Percentiles rank a stretch among this genome's conserved stretches.
These are phyloP conservation scores for Keqinozyma sinolaborantium DNA, from an alignment of 1,139 yeast genomes.

Conservation along the genomic window DNA sequence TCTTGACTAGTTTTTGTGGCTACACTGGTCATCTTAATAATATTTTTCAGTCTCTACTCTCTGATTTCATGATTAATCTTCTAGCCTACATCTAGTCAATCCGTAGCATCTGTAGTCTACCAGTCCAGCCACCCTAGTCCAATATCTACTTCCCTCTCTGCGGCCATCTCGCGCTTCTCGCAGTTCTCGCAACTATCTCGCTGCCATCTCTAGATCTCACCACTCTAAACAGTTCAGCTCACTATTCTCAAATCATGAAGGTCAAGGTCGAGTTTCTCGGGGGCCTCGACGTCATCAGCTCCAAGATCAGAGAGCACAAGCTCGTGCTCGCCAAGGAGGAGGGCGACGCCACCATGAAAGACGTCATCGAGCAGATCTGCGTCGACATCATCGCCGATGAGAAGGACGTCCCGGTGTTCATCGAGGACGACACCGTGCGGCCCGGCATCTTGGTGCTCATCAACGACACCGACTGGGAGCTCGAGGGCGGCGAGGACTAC, in stretches of 20 bases:
- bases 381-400: constrained; percentile 55
- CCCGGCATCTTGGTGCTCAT: constrained; percentile 91
- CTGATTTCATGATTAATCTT: too few species aligned
- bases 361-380: constrained; percentile 55
- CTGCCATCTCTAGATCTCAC: neutral
- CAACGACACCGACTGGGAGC: constrained; percentile 96
- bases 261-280: constrained; percentile 53
- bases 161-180: too few species aligned
- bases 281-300: constrained; percentile 67
- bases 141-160: too few species aligned
- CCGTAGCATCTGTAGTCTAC: too few species aligned
- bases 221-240: neutral
- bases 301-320: constrained; percentile 46
- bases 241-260: constrained; percentile 17
- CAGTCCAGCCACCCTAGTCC: too few species aligned
- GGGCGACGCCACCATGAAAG: constrained; percentile 49
- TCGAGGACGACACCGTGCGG: constrained; percentile 76
- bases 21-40: too few species aligned
- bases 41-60: too few species aligned
- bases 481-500: constrained; percentile 85
- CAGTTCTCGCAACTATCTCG: constrained; percentile 3
- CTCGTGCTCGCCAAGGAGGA: constrained; percentile 36
- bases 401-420: constrained; percentile 67
- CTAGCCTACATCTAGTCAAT: too few species aligned
- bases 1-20: too few species aligned